These are phyloP conservation scores for Lodderomyces oxycetoniae DNA, from an alignment of 1,139 yeast species.

Conservation along the genomic window DNA sequence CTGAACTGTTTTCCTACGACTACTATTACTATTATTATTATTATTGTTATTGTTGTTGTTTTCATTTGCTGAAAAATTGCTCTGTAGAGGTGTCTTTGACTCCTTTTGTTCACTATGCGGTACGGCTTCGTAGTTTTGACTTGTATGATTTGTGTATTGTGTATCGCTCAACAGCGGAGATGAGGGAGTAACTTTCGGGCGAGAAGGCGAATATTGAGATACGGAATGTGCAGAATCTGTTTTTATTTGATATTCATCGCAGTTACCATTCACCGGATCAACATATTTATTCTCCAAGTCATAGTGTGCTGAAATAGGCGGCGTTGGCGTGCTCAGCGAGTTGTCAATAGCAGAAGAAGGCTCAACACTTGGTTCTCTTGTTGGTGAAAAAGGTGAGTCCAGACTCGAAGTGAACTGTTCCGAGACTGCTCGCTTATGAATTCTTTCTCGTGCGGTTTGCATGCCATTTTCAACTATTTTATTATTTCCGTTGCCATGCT, in stretches of 20 bases:
- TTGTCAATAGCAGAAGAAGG: background rate
- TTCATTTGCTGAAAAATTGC: no score
- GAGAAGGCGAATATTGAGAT: background rate
- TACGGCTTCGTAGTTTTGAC: no score
- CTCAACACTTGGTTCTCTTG: slow-evolving; percentile 3
- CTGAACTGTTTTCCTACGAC: no score
- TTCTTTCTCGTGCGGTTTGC: slow-evolving; percentile 1
- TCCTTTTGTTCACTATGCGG: no score
- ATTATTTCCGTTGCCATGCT: slow-evolving; percentile 1
- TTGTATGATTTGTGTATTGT: no score
- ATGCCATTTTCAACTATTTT: background rate
- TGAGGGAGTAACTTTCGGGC: background rate
- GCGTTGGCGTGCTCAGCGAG: slow-evolving; percentile 10
- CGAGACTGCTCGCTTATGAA: slow-evolving; percentile 8
- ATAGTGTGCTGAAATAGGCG: slow-evolving; percentile 5
- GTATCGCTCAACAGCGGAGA: background rate
- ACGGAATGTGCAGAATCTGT: background rate
- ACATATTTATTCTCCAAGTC: background rate
- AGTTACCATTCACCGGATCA: background rate
- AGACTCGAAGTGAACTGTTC: slow-evolving; percentile 5
- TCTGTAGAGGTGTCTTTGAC: no score
- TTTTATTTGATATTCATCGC: background rate
- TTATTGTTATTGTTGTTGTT: no score
- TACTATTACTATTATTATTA: no score
- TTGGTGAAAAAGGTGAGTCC: slow-evolving; percentile 11